A percentile compares a stretch with the other conserved stretches of the same genome.
These are phyloP conservation scores for Emergomyces pasteurianus DNA, from an alignment of 2,329 filamentous ascomycete genomes.

Conservation along the genomic window DNA sequence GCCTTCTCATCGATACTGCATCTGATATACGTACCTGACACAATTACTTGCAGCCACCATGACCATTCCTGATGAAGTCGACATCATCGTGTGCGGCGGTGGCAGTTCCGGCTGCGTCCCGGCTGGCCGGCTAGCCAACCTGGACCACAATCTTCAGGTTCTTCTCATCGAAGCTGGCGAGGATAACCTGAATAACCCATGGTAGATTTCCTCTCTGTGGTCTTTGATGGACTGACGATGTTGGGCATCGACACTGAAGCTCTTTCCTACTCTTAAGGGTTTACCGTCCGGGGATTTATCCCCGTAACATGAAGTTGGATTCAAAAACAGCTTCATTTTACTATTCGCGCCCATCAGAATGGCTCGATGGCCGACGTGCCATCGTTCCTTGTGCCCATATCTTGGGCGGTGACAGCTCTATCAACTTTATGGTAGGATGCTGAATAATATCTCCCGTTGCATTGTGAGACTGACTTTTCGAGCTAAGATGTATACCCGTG, in stretches of 20 bases:
- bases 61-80: slow-evolving; percentile 63
- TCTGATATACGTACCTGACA: background rate
- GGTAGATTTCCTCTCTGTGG: slow-evolving; percentile 21
- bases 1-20: background rate
- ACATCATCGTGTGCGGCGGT: slow-evolving; percentile 68
- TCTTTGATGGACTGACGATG: background rate
- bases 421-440: slow-evolving; percentile 58
- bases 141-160: slow-evolving; percentile 62
- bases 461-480: slow-evolving; percentile 3
- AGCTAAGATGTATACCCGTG: slow-evolving; percentile 57
- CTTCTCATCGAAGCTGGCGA: slow-evolving; percentile 60
- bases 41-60: slow-evolving; percentile 23
- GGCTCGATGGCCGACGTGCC: slow-evolving; percentile 57
- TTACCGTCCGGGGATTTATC: slow-evolving; percentile 63
- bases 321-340: slow-evolving; percentile 76
- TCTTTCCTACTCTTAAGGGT: slow-evolving; percentile 38
- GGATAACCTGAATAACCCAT: slow-evolving; percentile 66
- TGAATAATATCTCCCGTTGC: background rate
- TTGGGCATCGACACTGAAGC: background rate
- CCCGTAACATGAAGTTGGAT: slow-evolving; percentile 67
- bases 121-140: slow-evolving; percentile 50
- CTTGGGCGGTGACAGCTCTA: slow-evolving; percentile 59
- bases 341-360: slow-evolving; percentile 61
- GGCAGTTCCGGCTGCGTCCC: slow-evolving; percentile 44
- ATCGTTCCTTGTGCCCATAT: slow-evolving; percentile 65